Evolutionary conservation across 306 rosid genomes (phyloP).

Genomic region (Cercis canadensis): DNA sequence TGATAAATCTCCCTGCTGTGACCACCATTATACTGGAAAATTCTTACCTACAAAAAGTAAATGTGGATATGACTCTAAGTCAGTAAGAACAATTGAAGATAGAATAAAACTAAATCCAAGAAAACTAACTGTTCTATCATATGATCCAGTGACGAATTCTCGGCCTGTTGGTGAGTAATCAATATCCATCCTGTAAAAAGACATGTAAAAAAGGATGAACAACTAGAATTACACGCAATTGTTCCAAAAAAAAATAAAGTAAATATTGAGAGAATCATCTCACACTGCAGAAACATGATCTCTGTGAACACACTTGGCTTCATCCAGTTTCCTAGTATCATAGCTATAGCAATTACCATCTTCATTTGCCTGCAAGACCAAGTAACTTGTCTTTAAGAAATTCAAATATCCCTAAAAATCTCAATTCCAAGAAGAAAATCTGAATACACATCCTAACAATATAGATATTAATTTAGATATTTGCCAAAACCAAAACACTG

Average conservation of each 20-base stretch:
- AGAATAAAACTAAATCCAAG: slow-evolving; percentile 32
- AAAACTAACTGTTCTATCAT: slow-evolving; percentile 90
- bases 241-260: not conserved
- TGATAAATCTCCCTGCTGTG: slow-evolving; percentile 95
- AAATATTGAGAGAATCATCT: slow-evolving; percentile 36
- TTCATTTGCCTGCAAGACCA: slow-evolving; percentile 80
- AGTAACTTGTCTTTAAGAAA: slow-evolving; percentile 29
- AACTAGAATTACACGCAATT: slow-evolving; percentile 6
- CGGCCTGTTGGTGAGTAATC: slow-evolving; percentile 98
- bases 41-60: slow-evolving; percentile 63
- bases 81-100: not conserved
- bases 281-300: slow-evolving; percentile 99
- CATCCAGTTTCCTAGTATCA: slow-evolving; percentile 73
- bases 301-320: slow-evolving; percentile 85
- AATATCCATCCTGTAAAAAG: slow-evolving; percentile 79
- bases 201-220: not conserved
- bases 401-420: slow-evolving; percentile 17
- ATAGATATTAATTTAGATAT: not conserved
- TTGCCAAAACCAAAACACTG: not conserved
- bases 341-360: slow-evolving; percentile 86
- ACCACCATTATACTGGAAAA: slow-evolving; percentile 87
- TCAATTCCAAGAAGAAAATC: slow-evolving; percentile 3
- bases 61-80: not conserved
- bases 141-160: slow-evolving; percentile 97
- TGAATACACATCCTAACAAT: slow-evolving; percentile 13